phyloP scores from a whole-genome alignment of 1,284 basidiomycete genomes.

The Blastosporella zonata region DNA sequence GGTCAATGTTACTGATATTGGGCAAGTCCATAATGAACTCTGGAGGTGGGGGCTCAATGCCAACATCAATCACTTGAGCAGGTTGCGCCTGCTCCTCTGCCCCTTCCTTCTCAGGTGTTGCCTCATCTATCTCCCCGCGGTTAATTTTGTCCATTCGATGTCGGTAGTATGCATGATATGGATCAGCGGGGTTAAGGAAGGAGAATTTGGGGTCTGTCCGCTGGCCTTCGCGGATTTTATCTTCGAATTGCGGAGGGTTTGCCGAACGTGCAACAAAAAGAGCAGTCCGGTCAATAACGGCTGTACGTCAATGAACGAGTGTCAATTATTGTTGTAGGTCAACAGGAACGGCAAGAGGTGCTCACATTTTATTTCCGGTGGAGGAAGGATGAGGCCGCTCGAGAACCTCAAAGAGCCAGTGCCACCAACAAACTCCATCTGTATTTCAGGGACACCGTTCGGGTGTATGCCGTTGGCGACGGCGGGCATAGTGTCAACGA shows the following conservation, averaged over 20 bases:
- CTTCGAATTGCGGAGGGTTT: constrained; percentile 87
- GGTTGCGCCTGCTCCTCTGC: constrained; percentile 34
- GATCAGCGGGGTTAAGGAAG: constrained; percentile 91
- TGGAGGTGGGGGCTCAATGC: constrained; percentile 78
- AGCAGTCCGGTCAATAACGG: constrained; percentile 96
- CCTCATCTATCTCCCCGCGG: constrained; percentile 71
- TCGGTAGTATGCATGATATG: constrained; percentile 96
- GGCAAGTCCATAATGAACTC: constrained; percentile 91
- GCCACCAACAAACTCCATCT: constrained; percentile 38
- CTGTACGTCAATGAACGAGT: constrained; percentile 35
- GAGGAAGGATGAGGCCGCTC: constrained; percentile 86
- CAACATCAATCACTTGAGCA: constrained; percentile 46
- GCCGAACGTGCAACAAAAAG: constrained; percentile 89
- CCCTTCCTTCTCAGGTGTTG: constrained; percentile 42
- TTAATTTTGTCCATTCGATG: constrained; percentile 80
- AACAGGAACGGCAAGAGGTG: constrained; percentile 10
- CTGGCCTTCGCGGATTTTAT: constrained; percentile 93
- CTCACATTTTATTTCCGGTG: constrained; percentile 89
- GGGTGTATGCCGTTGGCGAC: constrained; percentile 39
- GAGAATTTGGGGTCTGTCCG: constrained; percentile 95
- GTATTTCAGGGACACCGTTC: constrained; percentile 40
- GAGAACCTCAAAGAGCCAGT: constrained; percentile 57
- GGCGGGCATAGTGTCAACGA: constrained; percentile 22
- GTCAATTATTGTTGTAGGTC: constrained; percentile 10
- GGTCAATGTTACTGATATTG: constrained; percentile 84